Conservation (phyloP, 2,329 filamentous ascomycete species). For the Botrytis porri region DNA sequence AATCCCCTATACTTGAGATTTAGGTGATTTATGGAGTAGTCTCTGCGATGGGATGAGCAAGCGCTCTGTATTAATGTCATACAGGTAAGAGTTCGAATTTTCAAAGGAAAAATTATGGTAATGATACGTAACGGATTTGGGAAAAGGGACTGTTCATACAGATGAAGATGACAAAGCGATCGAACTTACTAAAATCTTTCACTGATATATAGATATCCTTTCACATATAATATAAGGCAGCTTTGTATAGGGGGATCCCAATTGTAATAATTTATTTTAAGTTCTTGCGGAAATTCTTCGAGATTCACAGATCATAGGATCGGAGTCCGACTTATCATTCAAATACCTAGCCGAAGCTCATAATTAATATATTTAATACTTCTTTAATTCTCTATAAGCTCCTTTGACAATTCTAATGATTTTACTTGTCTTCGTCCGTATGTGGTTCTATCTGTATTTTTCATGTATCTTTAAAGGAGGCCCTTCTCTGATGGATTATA, state of each 20-base stretch:
- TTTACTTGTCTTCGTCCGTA: neutral
- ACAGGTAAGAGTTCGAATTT: neutral
- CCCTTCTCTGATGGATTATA: neutral
- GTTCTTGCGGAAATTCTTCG: neutral
- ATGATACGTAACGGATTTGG: neutral
- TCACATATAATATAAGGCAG: neutral
- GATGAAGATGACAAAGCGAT: neutral
- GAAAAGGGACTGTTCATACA: neutral
- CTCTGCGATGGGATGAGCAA: neutral
- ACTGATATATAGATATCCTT: neutral
- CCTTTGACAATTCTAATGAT: fast-evolving
- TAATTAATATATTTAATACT: neutral
- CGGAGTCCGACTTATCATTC: neutral
- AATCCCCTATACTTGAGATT: neutral
- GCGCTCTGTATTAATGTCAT: neutral
- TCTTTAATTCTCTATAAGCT: neutral
- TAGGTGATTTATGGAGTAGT: too few species aligned
- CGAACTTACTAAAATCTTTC: neutral
- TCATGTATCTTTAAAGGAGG: neutral
- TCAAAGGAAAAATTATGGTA: too few species aligned
- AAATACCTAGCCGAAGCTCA: neutral
- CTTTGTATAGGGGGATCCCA: neutral
- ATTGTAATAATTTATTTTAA: neutral
- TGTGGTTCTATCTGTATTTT: too few species aligned
- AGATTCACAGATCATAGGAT: too few species aligned